Base-by-base conservation (phyloP, 192 early-diverging fungal species). In the Backusella macrospora region DNA sequence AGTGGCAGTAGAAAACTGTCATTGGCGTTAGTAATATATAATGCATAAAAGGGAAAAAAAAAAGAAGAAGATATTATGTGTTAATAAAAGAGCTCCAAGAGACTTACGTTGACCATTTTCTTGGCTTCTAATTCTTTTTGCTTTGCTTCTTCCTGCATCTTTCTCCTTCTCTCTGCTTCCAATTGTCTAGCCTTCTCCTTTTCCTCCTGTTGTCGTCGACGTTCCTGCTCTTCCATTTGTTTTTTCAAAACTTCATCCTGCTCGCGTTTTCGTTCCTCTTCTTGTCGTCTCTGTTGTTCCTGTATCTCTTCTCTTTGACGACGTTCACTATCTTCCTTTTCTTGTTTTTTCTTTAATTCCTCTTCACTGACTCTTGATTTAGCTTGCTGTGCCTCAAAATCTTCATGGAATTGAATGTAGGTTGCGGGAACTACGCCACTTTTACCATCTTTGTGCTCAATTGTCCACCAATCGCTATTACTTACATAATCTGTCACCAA, bases 401-500 rank as follows among this genome's bases (percentile, higher is more conserved):
- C 65, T 4, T 84, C 80, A 49, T 73, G 72, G 52, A 76, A 76
- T 39, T 74, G 55, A 13, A 72, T 44, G 71, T 98, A 99, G 5
- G 88, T 83, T 8, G 93, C 90, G 3, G 97, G 97, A 6, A 96
- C 91, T 46, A 99, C 89, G 12, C 97, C 97, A 46, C 87, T 67
- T 16, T 72, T 72, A 38, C 78, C 78, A 72, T 90, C 85, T 16
- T 90, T 83, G 34, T 88, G 82, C 5, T 85, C 82, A 68, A 92
- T 75, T 39, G 91, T 88, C 94, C 94, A 96, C 98, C 98, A 99
- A 59, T 98, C 96, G 3, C 89, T 81, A 65, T 86, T 91, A 67
- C 92, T 92, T 3, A 91, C 90, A 77, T 89, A 86, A 79, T 98
- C 98, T 12, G 94, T 79, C 14, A 98, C 89, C 75, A 94, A 75